phyloP scores from a whole-genome alignment of 768 basidiomycete genomes.

The Podaxis sp. region DNA sequence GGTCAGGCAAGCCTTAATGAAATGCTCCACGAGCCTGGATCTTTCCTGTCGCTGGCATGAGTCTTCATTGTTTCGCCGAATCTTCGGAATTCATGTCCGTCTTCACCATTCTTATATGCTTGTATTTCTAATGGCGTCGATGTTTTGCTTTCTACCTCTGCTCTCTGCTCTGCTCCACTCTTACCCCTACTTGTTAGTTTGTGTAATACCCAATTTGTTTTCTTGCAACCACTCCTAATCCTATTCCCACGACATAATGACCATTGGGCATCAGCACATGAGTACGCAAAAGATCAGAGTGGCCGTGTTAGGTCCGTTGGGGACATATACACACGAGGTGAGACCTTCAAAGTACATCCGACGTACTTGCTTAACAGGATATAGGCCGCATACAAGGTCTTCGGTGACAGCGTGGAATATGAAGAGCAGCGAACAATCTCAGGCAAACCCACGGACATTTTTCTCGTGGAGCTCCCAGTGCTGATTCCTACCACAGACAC shows the following conservation, averaged over 20 bases:
- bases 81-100: constrained; percentile 5
- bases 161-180: neutral
- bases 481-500: constrained; percentile 39
- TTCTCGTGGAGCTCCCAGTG: neutral
- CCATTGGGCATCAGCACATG: neutral
- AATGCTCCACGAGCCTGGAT: constrained; percentile 30
- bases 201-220: neutral
- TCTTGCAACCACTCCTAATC: neutral
- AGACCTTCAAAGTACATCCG: constrained; percentile 1
- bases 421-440: constrained; percentile 30
- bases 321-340: constrained; percentile 66
- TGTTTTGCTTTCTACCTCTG: neutral
- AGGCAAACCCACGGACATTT: constrained; percentile 17
- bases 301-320: constrained; percentile 61
- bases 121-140: constrained; percentile 3
- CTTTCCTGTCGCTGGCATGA: constrained; percentile 29
- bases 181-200: neutral
- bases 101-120: neutral
- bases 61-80: constrained; percentile 6
- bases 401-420: constrained; percentile 29
- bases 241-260: constrained; percentile 9
- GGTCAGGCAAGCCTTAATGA: constrained; percentile 26
- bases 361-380: neutral
- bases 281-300: constrained; percentile 24
- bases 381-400: constrained; percentile 37